A percentile compares a stretch with the other conserved stretches of the same genome.
phyloP scores from a whole-genome alignment of 2,329 filamentous ascomycete species.

The Fusarium odoratissimum region DNA sequence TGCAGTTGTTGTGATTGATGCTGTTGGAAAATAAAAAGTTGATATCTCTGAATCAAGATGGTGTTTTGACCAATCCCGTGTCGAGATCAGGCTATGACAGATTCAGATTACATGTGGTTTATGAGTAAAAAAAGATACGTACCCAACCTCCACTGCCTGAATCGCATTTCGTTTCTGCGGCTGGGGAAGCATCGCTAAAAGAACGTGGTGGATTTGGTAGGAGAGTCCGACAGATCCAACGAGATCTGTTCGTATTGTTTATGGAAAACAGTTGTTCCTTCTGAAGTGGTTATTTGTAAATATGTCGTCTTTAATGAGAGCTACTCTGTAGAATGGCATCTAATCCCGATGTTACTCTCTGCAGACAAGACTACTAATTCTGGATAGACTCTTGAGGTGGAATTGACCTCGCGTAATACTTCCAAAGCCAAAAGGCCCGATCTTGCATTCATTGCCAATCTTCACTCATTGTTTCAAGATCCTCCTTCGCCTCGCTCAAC shows the following conservation, averaged over 20 bases:
- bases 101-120: constrained; percentile 42
- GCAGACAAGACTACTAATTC: background rate
- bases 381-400: background rate
- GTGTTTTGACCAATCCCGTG: constrained; percentile 33
- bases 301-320: background rate
- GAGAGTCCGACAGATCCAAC: constrained; percentile 5
- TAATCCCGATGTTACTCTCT: background rate
- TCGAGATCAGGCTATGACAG: constrained; percentile 37
- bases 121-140: constrained; percentile 18
- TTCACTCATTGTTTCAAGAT: constrained; percentile 6
- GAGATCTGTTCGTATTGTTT: no score
- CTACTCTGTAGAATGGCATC: background rate
- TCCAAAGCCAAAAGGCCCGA: constrained; percentile 17
- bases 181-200: background rate
- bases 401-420: constrained; percentile 3
- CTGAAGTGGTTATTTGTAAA: no score
- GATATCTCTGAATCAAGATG: constrained; percentile 39
- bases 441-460: background rate
- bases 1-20: constrained; percentile 13
- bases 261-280: no score
- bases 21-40: constrained; percentile 26
- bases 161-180: constrained; percentile 5
- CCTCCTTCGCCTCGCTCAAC: background rate
- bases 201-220: constrained; percentile 3
- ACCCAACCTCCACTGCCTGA: constrained; percentile 3